A percentile compares a stretch with the other conserved stretches of the same genome.
phyloP scores from a whole-genome alignment of 2,329 filamentous ascomycete genomes.

The Colletotrichum musicola region DNA sequence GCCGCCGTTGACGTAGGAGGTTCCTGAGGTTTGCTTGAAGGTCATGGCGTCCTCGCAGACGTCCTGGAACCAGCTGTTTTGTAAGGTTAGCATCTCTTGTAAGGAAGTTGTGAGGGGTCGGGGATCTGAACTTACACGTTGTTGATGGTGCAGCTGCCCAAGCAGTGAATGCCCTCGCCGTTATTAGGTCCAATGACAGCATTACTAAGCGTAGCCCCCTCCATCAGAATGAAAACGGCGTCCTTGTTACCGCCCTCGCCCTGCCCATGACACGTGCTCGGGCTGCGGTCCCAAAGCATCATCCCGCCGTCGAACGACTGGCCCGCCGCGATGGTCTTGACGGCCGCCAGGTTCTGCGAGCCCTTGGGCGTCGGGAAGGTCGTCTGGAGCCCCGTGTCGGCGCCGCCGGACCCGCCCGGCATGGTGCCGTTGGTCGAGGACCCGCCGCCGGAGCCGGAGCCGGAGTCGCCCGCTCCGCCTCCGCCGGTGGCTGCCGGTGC shows the following conservation, averaged over 20 bases:
- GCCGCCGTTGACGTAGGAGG: constrained; percentile 51
- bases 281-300: constrained; percentile 52
- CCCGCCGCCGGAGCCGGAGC: background rate
- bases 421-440: constrained; percentile 24
- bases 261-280: constrained; percentile 54
- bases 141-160: constrained; percentile 56
- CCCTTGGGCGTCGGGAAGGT: constrained; percentile 32
- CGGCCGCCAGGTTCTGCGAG: constrained; percentile 24
- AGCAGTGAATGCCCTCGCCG: constrained; percentile 59
- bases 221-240: constrained; percentile 55
- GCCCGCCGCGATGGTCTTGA: constrained; percentile 33
- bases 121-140: constrained; percentile 45
- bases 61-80: constrained; percentile 53
- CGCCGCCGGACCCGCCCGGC: background rate
- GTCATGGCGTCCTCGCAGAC: constrained; percentile 52
- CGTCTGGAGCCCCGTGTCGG: constrained; percentile 19
- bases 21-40: constrained; percentile 51
- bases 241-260: constrained; percentile 56
- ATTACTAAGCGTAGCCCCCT: constrained; percentile 58
- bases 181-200: constrained; percentile 60
- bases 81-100: background rate
- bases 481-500: background rate
- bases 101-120: constrained; percentile 50
- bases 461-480: background rate
- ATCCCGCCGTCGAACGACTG: constrained; percentile 36